Base-by-base conservation (phyloP, 306 rosid genomes). In the Dalbergia cochinchinensis region DNA sequence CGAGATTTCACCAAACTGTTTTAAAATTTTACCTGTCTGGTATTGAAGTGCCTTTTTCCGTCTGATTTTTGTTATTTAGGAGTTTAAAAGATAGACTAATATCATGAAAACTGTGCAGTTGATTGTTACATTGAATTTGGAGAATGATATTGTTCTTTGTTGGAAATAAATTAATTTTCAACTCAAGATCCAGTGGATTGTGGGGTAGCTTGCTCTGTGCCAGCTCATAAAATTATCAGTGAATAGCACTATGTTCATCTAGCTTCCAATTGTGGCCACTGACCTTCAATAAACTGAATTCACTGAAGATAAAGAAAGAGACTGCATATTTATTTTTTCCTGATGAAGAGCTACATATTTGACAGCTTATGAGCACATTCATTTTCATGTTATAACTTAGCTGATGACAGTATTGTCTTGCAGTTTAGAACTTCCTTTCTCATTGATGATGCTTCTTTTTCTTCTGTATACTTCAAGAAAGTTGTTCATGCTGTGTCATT, bases 401-500 rank as follows among this genome's bases (percentile, higher is more conserved):
- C 16, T 80, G 65, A 53, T 75, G 65, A 34, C n/a, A 26, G 58
- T 22, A n/a, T 35, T 34, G 47, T 45, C 82, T 63, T 64, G 71
- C 48, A 62, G 57, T 80, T 69, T 54, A 12, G 26, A 35, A 60
- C 39, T 54, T 83, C 26, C 18, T 60, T 42, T 73, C 31, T 61
- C 44, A 61, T 14, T 10, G 76, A 72, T 34, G 66, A 19, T 71
- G 64, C 33, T 73, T 53, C 74, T 78, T 73, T 20, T 72, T 83
- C 70, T 57, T 83, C 58, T 39, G 35, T 63, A 33, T 10, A 50
- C 63, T 75, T 47, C 31, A 42, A 57, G 35, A 73, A 65, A 31
- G 13, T 20, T 57, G 14, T 39, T 66, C 35, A 31, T 48, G 14
- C 66, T 16, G 10, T 54, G 54, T 47, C 34, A 44, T 51, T 51